Evolutionary conservation across 345 rosid species (phyloP).

Genomic region (Pelargonium nanum): DNA sequence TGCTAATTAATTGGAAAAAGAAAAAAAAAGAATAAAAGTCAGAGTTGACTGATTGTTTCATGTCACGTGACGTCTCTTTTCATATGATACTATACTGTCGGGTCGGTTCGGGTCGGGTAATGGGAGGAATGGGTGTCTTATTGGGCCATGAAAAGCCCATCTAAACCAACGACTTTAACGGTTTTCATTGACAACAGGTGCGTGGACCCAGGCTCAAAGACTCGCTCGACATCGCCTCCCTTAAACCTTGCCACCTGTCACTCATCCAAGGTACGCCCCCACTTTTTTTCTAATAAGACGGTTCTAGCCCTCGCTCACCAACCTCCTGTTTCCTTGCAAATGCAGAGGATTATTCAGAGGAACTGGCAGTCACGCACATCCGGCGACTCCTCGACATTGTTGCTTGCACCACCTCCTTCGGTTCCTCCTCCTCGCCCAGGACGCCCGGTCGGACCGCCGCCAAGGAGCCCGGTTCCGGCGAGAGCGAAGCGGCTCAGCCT

Average conservation of each 20-base stretch:
- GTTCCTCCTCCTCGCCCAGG: slow-evolving; percentile 33
- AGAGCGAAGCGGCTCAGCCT: slow-evolving; percentile 14
- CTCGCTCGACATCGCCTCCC: slow-evolving; percentile 62
- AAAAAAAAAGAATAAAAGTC: no score
- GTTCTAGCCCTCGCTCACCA: no score
- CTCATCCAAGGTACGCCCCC: slow-evolving; percentile 54
- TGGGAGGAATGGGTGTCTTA: no score
- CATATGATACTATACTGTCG: neutral
- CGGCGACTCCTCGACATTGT: slow-evolving; percentile 86
- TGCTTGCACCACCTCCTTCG: slow-evolving; percentile 73
- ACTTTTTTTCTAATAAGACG: no score
- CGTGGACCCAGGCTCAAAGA: slow-evolving; percentile 78
- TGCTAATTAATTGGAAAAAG: no score
- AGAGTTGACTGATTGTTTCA: no score
- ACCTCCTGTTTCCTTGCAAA: no score
- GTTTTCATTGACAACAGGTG: slow-evolving; percentile 30
- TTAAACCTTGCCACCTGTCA: slow-evolving; percentile 85
- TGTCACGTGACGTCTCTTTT: neutral
- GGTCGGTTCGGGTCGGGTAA: no score
- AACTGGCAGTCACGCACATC: slow-evolving; percentile 57
- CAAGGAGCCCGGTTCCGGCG: slow-evolving; percentile 19
- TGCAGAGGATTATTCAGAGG: slow-evolving; percentile 87
- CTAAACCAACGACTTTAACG: neutral
- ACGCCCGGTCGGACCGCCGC: slow-evolving; percentile 23
- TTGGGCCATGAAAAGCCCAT: neutral